phyloP scores from a whole-genome alignment of 164 flowering plant genomes.

The Brasenia schreberi region DNA sequence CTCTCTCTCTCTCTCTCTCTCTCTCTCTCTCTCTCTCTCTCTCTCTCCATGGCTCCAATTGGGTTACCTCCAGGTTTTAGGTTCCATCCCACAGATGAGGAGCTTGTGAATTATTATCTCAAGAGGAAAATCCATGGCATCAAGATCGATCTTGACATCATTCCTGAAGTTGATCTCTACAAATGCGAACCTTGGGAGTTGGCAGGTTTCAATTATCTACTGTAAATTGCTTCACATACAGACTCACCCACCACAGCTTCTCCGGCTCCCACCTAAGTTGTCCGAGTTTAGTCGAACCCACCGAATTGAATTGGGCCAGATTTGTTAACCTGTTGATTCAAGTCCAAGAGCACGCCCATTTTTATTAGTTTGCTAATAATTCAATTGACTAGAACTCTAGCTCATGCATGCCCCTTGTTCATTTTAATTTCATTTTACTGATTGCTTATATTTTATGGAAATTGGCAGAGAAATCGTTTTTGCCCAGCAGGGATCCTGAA shows the following conservation, averaged over 20 bases:
- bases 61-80: constrained; percentile 87
- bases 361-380: too few relatives aligned
- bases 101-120: constrained; percentile 80
- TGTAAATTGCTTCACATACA: too few relatives aligned
- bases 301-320: too few relatives aligned
- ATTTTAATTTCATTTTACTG: too few relatives aligned
- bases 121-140: constrained; percentile 73
- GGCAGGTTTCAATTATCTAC: constrained; percentile 32
- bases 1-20: not conserved
- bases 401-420: too few relatives aligned
- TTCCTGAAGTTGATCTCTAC: constrained; percentile 91
- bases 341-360: too few relatives aligned
- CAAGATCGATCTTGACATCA: constrained; percentile 76
- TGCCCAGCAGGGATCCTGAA: constrained; percentile 86
- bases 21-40: not conserved
- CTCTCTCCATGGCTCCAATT: constrained; percentile 49
- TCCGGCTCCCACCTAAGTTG: too few relatives aligned
- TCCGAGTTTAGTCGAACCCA: too few relatives aligned
- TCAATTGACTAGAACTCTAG: too few relatives aligned
- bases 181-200: constrained; percentile 96
- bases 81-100: constrained; percentile 91
- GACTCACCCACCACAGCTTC: too few relatives aligned
- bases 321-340: too few relatives aligned
- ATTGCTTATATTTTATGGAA: too few relatives aligned
- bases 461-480: constrained; percentile 58